Conservation (phyloP, 345 rosid genomes). For the Mercurialis annua region DNA sequence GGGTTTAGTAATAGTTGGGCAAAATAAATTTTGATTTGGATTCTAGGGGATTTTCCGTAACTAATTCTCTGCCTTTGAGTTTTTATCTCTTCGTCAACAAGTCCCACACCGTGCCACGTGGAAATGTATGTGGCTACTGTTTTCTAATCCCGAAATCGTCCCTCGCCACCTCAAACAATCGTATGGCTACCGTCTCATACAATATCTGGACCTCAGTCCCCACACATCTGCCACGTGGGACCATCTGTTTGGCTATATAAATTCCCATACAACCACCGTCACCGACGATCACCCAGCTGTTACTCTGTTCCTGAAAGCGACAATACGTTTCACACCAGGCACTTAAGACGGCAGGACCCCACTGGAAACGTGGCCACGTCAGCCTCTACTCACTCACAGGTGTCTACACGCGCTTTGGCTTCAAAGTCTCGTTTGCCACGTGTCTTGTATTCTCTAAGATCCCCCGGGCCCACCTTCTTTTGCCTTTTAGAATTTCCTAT, state of each 20-base stretch:
- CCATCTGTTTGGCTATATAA: constrained; percentile 15
- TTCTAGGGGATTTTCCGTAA: no score
- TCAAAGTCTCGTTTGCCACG: constrained; percentile 30
- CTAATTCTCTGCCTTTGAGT: neutral
- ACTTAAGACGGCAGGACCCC: constrained; percentile 29
- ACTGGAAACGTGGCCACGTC: constrained; percentile 42
- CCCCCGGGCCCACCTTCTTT: constrained; percentile 5
- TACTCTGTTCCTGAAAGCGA: constrained; percentile 32
- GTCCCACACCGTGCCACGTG: neutral
- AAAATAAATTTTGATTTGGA: no score
- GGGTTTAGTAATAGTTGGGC: no score
- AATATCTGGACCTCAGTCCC: neutral
- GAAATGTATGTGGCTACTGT: neutral
- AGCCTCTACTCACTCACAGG: constrained; percentile 24
- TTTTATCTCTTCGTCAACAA: neutral
- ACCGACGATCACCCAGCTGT: constrained; percentile 33
- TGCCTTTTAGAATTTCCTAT: constrained; percentile 7
- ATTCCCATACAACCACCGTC: constrained; percentile 12
- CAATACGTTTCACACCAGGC: constrained; percentile 25
- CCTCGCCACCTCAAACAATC: neutral
- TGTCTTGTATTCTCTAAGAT: constrained; percentile 22
- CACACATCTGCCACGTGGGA: constrained; percentile 21
- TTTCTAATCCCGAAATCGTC: neutral
- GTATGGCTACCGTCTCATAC: neutral
- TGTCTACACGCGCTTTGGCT: constrained; percentile 33